A percentile compares a stretch with the other conserved stretches of the same genome.
phyloP scores from a whole-genome alignment of 2,329 filamentous ascomycete species.

The Diatrype stigma region DNA sequence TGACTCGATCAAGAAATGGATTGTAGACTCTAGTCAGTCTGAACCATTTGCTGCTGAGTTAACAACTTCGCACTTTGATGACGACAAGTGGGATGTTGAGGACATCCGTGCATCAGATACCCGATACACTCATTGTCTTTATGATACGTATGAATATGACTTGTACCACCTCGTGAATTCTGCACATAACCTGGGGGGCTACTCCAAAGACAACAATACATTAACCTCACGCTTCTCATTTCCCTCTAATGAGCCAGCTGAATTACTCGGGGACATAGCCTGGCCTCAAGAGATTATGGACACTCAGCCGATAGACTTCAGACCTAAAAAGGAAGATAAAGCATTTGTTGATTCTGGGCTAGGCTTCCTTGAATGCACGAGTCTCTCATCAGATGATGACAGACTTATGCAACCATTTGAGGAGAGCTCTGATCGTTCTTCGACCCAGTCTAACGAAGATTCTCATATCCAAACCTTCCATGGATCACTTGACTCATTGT shows the following conservation, averaged over 20 bases:
- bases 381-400: conserved; percentile 5
- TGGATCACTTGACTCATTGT: neutral
- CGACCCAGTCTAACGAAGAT: conserved; percentile 1
- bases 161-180: neutral
- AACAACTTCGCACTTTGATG: too few species aligned
- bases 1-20: conserved; percentile 1
- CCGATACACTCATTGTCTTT: neutral
- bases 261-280: neutral
- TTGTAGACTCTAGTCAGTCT: neutral
- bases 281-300: neutral
- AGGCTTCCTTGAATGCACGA: conserved; percentile 7
- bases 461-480: neutral
- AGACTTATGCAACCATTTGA: conserved; percentile 4
- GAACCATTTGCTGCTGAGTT: too few species aligned
- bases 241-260: neutral
- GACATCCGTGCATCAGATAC: neutral
- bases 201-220: too few species aligned
- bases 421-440: conserved; percentile 5
- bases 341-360: conserved; percentile 5
- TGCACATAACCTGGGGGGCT: neutral
- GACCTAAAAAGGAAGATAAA: neutral
- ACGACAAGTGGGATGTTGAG: too few species aligned
- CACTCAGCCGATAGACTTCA: neutral
- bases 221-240: too few species aligned
- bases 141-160: conserved; percentile 1